These are phyloP conservation scores for Claviceps sp. DNA, from an alignment of 2,329 filamentous ascomycete species.

Conservation along the genomic window DNA sequence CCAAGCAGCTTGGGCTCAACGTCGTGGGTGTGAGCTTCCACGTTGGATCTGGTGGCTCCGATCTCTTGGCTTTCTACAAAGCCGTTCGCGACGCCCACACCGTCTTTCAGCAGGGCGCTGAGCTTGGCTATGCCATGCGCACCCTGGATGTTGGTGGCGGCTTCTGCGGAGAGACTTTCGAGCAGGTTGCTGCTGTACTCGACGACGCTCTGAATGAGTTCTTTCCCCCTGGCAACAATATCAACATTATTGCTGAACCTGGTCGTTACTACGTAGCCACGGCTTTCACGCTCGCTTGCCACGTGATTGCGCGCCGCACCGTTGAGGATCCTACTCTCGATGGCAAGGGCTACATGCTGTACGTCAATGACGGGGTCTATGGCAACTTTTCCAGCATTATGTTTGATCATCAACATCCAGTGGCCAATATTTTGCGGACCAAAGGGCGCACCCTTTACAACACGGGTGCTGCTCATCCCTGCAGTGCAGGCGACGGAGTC, in stretches of 20 bases:
- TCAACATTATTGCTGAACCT: constrained; percentile 89
- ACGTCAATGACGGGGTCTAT: constrained; percentile 94
- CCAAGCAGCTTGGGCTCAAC: constrained; percentile 71
- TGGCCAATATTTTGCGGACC: constrained; percentile 64
- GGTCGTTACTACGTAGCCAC: constrained; percentile 91
- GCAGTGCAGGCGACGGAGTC: constrained; percentile 36
- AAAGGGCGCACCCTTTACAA: constrained; percentile 46
- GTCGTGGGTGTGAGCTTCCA: constrained; percentile 97
- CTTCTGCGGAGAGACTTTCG: constrained; percentile 83
- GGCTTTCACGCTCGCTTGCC: constrained; percentile 89
- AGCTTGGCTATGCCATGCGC: constrained; percentile 66
- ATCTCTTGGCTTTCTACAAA: constrained; percentile 81
- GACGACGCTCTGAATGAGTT: constrained; percentile 70
- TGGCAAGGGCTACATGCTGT: constrained; percentile 81
- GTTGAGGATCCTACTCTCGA: constrained; percentile 56
- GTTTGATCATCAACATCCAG: constrained; percentile 91
- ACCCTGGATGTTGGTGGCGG: constrained; percentile 91
- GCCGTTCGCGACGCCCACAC: constrained; percentile 78
- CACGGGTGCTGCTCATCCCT: constrained; percentile 33
- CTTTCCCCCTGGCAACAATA: constrained; percentile 58
- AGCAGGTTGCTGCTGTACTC: constrained; percentile 74
- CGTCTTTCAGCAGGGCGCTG: constrained; percentile 75
- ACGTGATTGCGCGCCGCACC: constrained; percentile 88
- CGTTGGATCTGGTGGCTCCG: constrained; percentile 88
- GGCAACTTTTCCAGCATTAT: constrained; percentile 99